Evolutionary conservation across 2,329 filamentous ascomycete genomes (phyloP).

Genomic region (Periconia digitata): DNA sequence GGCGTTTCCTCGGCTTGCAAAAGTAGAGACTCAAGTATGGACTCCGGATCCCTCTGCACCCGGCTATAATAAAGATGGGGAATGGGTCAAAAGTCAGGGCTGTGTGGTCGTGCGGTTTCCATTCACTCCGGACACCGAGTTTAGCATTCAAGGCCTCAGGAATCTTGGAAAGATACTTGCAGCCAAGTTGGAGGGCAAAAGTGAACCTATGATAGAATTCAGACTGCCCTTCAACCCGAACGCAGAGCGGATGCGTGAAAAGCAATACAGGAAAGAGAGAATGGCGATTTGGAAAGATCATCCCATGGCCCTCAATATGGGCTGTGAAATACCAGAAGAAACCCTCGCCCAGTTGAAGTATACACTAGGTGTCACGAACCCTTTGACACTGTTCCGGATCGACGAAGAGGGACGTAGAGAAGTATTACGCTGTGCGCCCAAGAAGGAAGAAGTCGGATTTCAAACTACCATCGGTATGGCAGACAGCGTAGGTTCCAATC

Average conservation of each 20-base stretch:
- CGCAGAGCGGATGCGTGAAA: slow-evolving; percentile 57
- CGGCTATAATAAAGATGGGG: slow-evolving; percentile 51
- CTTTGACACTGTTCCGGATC: slow-evolving; percentile 68
- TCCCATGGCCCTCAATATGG: slow-evolving; percentile 51
- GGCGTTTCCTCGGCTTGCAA: slow-evolving; percentile 70
- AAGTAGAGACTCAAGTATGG: slow-evolving; percentile 69
- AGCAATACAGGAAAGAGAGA: slow-evolving; percentile 61
- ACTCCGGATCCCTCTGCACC: slow-evolving; percentile 63
- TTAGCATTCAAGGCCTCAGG: slow-evolving; percentile 34
- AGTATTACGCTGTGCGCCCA: slow-evolving; percentile 63
- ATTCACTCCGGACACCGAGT: slow-evolving; percentile 41
- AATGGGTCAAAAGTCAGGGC: slow-evolving; percentile 56
- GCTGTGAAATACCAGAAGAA: slow-evolving; percentile 51
- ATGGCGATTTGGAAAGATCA: slow-evolving; percentile 67
- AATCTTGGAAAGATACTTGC: slow-evolving; percentile 36
- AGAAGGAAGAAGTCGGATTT: slow-evolving; percentile 60
- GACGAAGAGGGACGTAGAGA: slow-evolving; percentile 60
- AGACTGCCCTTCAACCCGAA: slow-evolving; percentile 67
- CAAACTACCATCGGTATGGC: slow-evolving; percentile 69
- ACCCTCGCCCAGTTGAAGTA: slow-evolving; percentile 63
- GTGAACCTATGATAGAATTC: slow-evolving; percentile 64
- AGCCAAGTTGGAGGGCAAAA: slow-evolving; percentile 40
- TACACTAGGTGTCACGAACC: slow-evolving; percentile 68
- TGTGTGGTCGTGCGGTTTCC: slow-evolving; percentile 71
- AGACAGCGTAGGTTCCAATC: slow-evolving; percentile 59